A percentile compares a stretch with the other conserved stretches of the same genome.
These are phyloP conservation scores for Mycena alexandri DNA, from an alignment of 768 basidiomycete species.

Conservation along the genomic window DNA sequence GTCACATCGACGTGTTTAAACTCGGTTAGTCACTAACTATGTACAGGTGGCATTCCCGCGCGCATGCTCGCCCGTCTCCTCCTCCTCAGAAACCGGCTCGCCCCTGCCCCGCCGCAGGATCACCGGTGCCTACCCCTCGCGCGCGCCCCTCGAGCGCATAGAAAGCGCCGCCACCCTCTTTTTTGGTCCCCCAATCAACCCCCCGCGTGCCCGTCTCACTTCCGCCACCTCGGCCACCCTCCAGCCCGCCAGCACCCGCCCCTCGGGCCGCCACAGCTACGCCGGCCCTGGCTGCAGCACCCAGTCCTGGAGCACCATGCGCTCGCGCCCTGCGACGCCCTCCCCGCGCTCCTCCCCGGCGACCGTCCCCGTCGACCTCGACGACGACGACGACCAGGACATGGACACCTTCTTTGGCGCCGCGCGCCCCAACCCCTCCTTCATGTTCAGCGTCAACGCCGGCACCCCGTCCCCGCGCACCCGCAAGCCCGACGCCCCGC, in stretches of 20 bases:
- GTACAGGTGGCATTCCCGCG: constrained; percentile 53
- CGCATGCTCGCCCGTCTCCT: constrained; percentile 50
- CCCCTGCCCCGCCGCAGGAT: constrained; percentile 69
- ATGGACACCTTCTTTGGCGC: constrained; percentile 70
- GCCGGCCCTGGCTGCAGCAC: constrained; percentile 60
- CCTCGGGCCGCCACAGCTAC: constrained; percentile 73
- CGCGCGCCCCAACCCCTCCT: constrained; percentile 60
- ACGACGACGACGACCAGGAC: constrained; percentile 64
- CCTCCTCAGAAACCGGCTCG: constrained; percentile 65
- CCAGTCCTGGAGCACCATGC: constrained; percentile 56
- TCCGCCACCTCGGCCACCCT: constrained; percentile 42
- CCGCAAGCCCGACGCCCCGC: constrained; percentile 49
- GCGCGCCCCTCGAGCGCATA: constrained; percentile 61
- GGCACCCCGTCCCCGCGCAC: constrained; percentile 69
- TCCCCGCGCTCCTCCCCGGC: constrained; percentile 68
- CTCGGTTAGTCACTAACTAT: neutral
- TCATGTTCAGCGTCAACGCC: constrained; percentile 66
- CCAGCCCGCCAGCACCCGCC: constrained; percentile 39
- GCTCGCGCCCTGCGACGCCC: constrained; percentile 52
- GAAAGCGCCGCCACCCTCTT: constrained; percentile 76
- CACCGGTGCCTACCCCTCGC: constrained; percentile 52
- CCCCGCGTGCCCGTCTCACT: constrained; percentile 49
- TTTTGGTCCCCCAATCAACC: constrained; percentile 70
- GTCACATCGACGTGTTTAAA: constrained; percentile 36
- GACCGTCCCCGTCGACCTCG: constrained; percentile 35